Evolutionary conservation across 805 yeast genomes (phyloP).

Genomic region (Wickerhamiella bombiphila): DNA sequence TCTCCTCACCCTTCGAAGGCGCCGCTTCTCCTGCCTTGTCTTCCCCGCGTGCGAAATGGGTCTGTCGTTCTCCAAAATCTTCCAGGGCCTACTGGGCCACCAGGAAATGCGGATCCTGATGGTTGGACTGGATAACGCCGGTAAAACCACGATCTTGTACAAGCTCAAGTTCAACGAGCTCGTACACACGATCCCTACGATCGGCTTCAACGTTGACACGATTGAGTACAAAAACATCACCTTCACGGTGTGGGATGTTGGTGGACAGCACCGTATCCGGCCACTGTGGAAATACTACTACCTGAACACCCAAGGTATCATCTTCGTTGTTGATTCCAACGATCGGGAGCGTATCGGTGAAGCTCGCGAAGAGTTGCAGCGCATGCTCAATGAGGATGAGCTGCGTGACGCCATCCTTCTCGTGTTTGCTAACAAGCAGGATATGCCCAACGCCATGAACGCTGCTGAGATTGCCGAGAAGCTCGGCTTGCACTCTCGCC

Average conservation of each 20-base stretch:
- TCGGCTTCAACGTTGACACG: conserved; percentile 95
- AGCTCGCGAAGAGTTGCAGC: conserved; percentile 96
- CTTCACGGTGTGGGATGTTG: conserved; percentile 97
- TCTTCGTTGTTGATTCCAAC: conserved; percentile 93
- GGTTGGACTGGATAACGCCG: conserved; percentile 98
- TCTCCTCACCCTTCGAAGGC: too few species aligned
- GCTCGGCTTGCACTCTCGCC: conserved; percentile 88
- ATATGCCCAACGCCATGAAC: conserved; percentile 97
- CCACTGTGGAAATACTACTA: conserved; percentile 98
- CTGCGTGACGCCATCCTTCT: conserved; percentile 89
- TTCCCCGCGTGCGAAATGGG: too few species aligned
- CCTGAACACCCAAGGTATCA: conserved; percentile 97
- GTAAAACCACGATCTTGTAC: conserved; percentile 93
- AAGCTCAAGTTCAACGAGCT: conserved; percentile 92
- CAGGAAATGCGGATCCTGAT: conserved; percentile 95
- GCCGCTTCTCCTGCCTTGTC: too few species aligned
- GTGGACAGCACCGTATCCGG: conserved; percentile 99
- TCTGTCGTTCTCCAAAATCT: conserved; percentile 83
- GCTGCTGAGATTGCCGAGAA: conserved; percentile 97
- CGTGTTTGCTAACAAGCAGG: conserved; percentile 97
- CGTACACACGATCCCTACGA: conserved; percentile 91
- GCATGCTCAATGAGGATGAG: conserved; percentile 97
- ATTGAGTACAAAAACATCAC: conserved; percentile 95
- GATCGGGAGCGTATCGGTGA: conserved; percentile 96
- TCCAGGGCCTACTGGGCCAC: conserved; percentile 90